Percentiles rank a stretch among this genome's conserved stretches.
phyloP scores from a whole-genome alignment of 495 filamentous ascomycete species.

The Stereocaulon alpinum region DNA sequence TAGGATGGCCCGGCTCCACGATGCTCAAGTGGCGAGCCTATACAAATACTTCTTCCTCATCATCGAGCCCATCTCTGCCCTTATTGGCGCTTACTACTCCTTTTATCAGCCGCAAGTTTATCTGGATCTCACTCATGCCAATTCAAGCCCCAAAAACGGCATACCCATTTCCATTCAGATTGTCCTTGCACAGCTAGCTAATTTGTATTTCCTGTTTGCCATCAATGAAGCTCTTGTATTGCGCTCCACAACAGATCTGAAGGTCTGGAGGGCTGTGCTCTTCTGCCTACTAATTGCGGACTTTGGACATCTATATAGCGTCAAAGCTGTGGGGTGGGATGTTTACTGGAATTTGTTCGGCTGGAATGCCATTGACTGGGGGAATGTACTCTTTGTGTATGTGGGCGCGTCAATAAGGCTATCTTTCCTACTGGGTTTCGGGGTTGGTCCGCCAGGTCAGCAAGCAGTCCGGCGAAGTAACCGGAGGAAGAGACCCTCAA shows the following conservation, averaged over 20 bases:
- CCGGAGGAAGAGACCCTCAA: constrained; percentile 9
- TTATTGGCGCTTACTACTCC: constrained; percentile 54
- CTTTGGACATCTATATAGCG: constrained; percentile 54
- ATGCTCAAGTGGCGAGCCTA: constrained; percentile 22
- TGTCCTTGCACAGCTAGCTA: constrained; percentile 27
- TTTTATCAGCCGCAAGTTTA: constrained; percentile 46
- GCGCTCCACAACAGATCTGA: constrained; percentile 47
- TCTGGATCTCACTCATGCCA: constrained; percentile 45
- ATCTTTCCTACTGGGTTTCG: constrained; percentile 35
- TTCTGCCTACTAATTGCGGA: constrained; percentile 54
- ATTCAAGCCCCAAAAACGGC: constrained; percentile 30
- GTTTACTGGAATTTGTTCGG: constrained; percentile 45
- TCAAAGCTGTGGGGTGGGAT: constrained; percentile 37
- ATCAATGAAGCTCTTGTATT: constrained; percentile 60
- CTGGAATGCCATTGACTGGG: constrained; percentile 60
- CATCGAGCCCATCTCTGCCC: constrained; percentile 55
- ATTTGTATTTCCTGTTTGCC: constrained; percentile 41
- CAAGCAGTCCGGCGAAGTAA: constrained; percentile 4
- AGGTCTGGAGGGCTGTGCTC: constrained; percentile 54
- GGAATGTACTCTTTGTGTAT: constrained; percentile 55
- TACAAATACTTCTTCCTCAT: constrained; percentile 57
- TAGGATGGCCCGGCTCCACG: not conserved
- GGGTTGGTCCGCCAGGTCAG: not conserved
- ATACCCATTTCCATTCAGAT: constrained; percentile 38
- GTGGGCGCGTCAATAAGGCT: constrained; percentile 44